Base-by-base conservation (phyloP, 73 alveolate species). In the Vitrella brassicaformis region DNA sequence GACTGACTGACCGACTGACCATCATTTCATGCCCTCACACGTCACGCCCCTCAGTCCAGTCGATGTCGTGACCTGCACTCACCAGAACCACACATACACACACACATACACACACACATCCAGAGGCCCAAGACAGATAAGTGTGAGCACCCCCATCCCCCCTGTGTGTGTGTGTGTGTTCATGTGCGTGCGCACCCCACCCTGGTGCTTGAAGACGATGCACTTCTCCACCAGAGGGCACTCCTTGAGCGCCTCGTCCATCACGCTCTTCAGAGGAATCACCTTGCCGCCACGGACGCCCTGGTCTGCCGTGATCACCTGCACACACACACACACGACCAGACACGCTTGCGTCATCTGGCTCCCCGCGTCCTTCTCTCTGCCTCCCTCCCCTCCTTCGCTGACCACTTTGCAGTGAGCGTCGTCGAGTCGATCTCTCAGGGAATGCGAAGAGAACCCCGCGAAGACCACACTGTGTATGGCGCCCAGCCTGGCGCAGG, bases 391-490 rank as follows among this genome's bases (percentile, higher is more conserved):
- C n/a, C n/a, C n/a, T n/a, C n/a, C n/a, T n/a, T n/a, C n/a, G n/a
- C n/a, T n/a, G 56, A 39, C 14, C 22, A 39, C 14, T 14, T 39
- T 39, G 56, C 56, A 39, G 56, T 39, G 56, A 8, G 56, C 9
- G 31, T 1, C 46, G 39, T 32, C 25, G 69, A 94, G 90, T 79
- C 99, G 86, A 56, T 93, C 97, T 9, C 98, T 92, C 64, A 97
- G 84, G 78, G 92, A 96, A 81, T 90, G 86, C 31, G 96, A 96
- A 30, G 98, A 94, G 88, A 95, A 97, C 29, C 99, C 99, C 27
- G 99, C 99, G 85, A 97, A 97, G 77, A 97, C 98, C 45, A 97
- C 99, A 31, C 97, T 92, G 79, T 97, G 99, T 64, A 95, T 92
- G 9, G 99, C 99, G 25, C 99, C 99, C 31, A 97, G 85, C 72